phyloP scores from a whole-genome alignment of 352 stramenopile genomes.

The Phytophthora fragariaefolia region DNA sequence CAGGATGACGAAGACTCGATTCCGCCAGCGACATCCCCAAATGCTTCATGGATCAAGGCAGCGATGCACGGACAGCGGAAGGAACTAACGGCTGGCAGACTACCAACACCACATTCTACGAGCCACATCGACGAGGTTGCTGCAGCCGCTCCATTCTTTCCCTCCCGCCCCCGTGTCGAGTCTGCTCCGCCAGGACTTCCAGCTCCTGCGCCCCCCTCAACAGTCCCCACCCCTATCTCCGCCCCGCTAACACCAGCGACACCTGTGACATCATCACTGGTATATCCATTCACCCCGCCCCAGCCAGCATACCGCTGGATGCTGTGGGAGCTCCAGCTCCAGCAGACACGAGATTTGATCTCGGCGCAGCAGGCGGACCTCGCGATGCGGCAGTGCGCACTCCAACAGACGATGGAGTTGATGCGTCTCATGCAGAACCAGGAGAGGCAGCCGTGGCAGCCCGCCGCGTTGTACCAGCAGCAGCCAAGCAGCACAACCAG shows the following conservation, averaged over 20 bases:
- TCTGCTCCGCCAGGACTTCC: background rate
- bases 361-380: slow-evolving; percentile 28
- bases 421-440: slow-evolving; percentile 27
- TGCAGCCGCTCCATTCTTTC: slow-evolving; percentile 3
- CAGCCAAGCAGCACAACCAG: background rate
- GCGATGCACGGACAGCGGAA: slow-evolving; percentile 12
- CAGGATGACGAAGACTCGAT: slow-evolving; percentile 5
- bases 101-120: background rate
- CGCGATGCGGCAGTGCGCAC: slow-evolving; percentile 18
- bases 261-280: background rate
- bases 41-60: slow-evolving; percentile 30
- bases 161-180: background rate
- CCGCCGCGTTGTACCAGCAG: background rate
- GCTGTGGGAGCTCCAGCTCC: slow-evolving; percentile 29
- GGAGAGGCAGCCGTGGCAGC: slow-evolving; percentile 12
- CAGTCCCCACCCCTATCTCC: background rate
- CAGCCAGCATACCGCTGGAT: slow-evolving; percentile 23
- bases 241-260: background rate
- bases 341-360: slow-evolving; percentile 25
- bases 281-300: slow-evolving; percentile 2
- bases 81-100: background rate
- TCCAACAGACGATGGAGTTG: slow-evolving; percentile 28
- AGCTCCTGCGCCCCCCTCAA: background rate
- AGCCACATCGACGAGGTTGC: slow-evolving; percentile 4
- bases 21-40: slow-evolving; percentile 19